Base-by-base conservation (phyloP, 306 rosid genomes). In the Clitoria ternatea region DNA sequence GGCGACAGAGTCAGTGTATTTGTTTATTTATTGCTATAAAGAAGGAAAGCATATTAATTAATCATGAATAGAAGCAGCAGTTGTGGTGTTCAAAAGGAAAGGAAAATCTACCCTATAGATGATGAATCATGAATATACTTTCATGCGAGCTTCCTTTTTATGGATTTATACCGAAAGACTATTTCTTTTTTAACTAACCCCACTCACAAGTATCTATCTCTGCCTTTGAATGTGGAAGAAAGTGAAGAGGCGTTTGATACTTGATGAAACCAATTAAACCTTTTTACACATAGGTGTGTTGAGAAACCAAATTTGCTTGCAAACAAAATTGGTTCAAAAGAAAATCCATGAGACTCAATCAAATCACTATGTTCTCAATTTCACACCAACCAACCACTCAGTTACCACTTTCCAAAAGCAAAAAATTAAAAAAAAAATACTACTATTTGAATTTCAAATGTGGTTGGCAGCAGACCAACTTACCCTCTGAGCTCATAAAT, bases 201-300 rank as follows among this genome's bases (percentile, higher is more conserved):
- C 79, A 72, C 78, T 56, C 48, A 13, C 54, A 23, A 68, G 36
- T 13, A 50, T 48, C 54, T 24, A 62, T 50, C 59, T 64, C 69
- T 71, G 77, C 82, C 82, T 78, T 73, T 73, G 71, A 73, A 73
- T 73, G 83, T 59, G 83, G 79, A 79, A 79, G 66, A 79, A 79
- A 79, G 83, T 66, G 15, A 29, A 26, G 60, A 29, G 5, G 42
- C 40, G 35, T 66, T 65, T 57, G 68, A 32, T 53, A 52, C n/a
- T 40, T 42, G 67, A 63, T 45, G 64, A 62, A 32, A 35, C 33
- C 79, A 66, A 75, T n/a, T n/a, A n/a, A n/a, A n/a, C 32, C 42
- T 75, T 55, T 55, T 50, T 60, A 15, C 48, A 63, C 20, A 52
- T 22, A 50, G 45, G 39, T 53, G 36, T 50, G 44, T 49, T 47